These are phyloP conservation scores for Ballota nigra DNA, from an alignment of 257 asterid genomes.

Conservation along the genomic window DNA sequence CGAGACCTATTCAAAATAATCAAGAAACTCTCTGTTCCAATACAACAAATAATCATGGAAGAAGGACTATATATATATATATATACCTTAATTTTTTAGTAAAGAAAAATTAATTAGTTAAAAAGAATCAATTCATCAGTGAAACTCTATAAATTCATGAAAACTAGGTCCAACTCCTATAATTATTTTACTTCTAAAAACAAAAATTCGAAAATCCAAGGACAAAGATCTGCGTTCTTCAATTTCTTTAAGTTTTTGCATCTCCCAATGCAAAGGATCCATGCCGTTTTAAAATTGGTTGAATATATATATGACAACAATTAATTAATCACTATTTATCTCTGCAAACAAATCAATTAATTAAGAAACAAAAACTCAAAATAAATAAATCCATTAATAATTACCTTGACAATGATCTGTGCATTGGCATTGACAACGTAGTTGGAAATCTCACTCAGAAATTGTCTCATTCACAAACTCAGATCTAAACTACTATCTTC, in stretches of 20 bases:
- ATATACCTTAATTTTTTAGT: no score
- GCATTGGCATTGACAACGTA: slow-evolving; percentile 46
- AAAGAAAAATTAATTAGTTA: not conserved
- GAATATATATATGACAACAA: slow-evolving; percentile 22
- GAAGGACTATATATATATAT: no score
- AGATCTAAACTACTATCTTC: slow-evolving; percentile 54
- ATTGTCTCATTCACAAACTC: slow-evolving; percentile 76
- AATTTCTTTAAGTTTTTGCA: slow-evolving; percentile 23
- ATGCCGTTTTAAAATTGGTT: not conserved
- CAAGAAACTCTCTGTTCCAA: no score
- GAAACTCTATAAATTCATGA: not conserved
- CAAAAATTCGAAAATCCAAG: slow-evolving; percentile 11
- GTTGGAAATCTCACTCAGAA: slow-evolving; percentile 75
- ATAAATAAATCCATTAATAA: slow-evolving; percentile 22
- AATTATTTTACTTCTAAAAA: not conserved
- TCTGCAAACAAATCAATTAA: slow-evolving; percentile 38
- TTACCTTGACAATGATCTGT: slow-evolving; percentile 45
- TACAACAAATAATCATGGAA: no score
- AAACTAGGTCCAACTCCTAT: slow-evolving; percentile 4
- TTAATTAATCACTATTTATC: slow-evolving; percentile 6
- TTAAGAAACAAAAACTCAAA: slow-evolving; percentile 11
- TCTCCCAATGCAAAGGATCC: slow-evolving; percentile 37
- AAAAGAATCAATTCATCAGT: not conserved
- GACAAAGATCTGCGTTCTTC: slow-evolving; percentile 34
- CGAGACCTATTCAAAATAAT: no score